Conservation (phyloP, 108 stramenopile genomes). For the Discostella stelligeroides region DNA sequence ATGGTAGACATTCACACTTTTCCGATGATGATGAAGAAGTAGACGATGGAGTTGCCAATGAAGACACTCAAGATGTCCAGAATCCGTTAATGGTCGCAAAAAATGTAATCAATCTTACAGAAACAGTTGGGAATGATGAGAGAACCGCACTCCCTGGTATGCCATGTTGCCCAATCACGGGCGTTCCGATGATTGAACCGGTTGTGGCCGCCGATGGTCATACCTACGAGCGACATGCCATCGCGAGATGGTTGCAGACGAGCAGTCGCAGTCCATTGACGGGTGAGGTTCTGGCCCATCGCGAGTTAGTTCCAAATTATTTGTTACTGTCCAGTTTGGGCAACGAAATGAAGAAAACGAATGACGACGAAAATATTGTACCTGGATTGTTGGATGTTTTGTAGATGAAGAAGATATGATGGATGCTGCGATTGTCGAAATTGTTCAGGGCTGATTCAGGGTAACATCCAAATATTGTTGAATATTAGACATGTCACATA, state of each 20-base stretch:
- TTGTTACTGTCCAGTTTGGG: constrained; percentile 69
- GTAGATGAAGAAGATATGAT: too few relatives aligned
- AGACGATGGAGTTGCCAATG: background rate
- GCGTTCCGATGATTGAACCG: constrained; percentile 89
- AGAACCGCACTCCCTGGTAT: constrained; percentile 69
- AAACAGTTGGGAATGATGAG: constrained; percentile 16
- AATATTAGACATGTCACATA: too few relatives aligned
- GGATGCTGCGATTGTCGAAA: too few relatives aligned
- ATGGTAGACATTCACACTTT: constrained; percentile 66
- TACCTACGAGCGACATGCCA: constrained; percentile 93
- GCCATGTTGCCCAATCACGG: constrained; percentile 93
- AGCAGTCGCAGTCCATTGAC: constrained; percentile 85
- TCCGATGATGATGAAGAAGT: constrained; percentile 42
- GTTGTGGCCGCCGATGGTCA: constrained; percentile 92
- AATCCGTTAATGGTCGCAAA: background rate
- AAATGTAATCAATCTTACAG: constrained; percentile 1
- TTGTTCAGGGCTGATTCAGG: too few relatives aligned
- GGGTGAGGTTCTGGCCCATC: constrained; percentile 67
- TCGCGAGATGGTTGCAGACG: constrained; percentile 81
- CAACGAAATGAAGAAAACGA: constrained; percentile 7
- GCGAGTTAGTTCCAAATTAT: constrained; percentile 85
- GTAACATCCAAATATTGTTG: too few relatives aligned
- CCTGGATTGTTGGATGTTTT: background rate
- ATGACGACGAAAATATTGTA: background rate
- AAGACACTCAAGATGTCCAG: background rate